Evolutionary conservation across 257 asterid species (phyloP), one percentile per base, ranked within the genome.

Genomic region (Solanum etuberosum): DNA sequence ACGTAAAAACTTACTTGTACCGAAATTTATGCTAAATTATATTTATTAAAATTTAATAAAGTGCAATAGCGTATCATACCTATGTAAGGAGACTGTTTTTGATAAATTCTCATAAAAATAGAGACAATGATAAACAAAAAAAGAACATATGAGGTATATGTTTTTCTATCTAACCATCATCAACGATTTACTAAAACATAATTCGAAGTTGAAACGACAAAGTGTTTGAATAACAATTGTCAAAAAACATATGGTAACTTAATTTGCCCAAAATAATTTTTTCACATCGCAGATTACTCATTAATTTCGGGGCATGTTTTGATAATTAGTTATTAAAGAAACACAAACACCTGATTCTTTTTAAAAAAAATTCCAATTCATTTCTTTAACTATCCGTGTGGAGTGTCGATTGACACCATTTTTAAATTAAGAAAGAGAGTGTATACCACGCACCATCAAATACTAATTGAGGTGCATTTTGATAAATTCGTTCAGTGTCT

Each of bases 171-270:
- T 54, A 10, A 63, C 14, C 31, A n/a, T 63, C 15, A 2, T 4
- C 31, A 61, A 5, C 32, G n/a, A 61, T 23, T 23, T 4, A 23
- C 12, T 23, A n/a, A 61, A 61, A 61, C 3, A n/a, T 25, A 61
- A n/a, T 12, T n/a, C 16, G 6, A 61, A n/a, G 3, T n/a, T n/a
- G 32, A n/a, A 4, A 25, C 10, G 8, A n/a, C 1, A 0, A n/a
- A 63, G 31, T n/a, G 1, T 63, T 63, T 63, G 2, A 11, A 63
- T 63, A 54, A 63, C 32, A 63, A 2, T n/a, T 5, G 3, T 11
- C 31, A 8, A 63, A 63, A 63, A 4, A 11, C 7, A 4, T 18
- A 1, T n/a, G 18, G 6, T 63, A 63, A 10, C 7, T 63, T 63
- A 63, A 5, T 63, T 63, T 63, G 32, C 15, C 16, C 71, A 2